phyloP scores from a whole-genome alignment of 2,329 filamentous ascomycete species.

The Fusarium odoratissimum region DNA sequence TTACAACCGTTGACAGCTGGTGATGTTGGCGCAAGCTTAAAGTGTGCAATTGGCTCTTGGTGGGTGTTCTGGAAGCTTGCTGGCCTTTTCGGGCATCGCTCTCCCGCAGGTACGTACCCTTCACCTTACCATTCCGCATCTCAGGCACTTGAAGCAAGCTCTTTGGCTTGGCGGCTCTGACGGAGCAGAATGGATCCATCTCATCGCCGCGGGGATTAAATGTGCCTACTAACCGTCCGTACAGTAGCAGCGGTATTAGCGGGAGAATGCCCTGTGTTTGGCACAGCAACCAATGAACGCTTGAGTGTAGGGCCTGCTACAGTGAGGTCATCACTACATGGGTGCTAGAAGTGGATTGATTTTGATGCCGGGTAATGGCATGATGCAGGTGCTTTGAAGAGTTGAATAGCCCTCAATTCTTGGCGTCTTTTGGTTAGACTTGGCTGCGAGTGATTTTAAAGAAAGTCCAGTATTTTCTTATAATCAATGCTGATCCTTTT shows the following conservation, averaged over 20 bases:
- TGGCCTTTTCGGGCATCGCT: conserved; percentile 45
- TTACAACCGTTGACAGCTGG: conserved; percentile 9
- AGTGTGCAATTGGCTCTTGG: conserved; percentile 8
- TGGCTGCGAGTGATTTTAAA: no score
- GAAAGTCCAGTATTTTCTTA: no score
- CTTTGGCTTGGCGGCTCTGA: conserved; percentile 22
- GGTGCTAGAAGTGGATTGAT: conserved; percentile 18
- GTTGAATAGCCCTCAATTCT: not conserved
- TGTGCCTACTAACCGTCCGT: not conserved
- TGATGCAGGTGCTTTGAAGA: conserved; percentile 4
- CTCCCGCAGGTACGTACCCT: conserved; percentile 37
- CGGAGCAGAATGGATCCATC: conserved; percentile 4
- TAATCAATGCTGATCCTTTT: not conserved
- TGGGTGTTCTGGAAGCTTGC: conserved; percentile 44
- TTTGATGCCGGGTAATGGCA: not conserved
- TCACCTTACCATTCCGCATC: conserved; percentile 2
- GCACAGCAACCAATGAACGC: conserved; percentile 32
- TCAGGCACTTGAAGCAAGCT: conserved; percentile 8
- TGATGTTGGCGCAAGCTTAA: conserved; percentile 17
- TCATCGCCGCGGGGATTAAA: conserved; percentile 18
- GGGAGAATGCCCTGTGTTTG: conserved; percentile 4
- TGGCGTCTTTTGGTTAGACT: not conserved
- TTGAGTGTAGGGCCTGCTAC: conserved; percentile 14
- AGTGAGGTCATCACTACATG: conserved; percentile 44
- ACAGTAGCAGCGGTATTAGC: conserved; percentile 4